Base-by-base conservation (phyloP, 2,329 filamentous ascomycete species). In the Paecilomyces sp. region DNA sequence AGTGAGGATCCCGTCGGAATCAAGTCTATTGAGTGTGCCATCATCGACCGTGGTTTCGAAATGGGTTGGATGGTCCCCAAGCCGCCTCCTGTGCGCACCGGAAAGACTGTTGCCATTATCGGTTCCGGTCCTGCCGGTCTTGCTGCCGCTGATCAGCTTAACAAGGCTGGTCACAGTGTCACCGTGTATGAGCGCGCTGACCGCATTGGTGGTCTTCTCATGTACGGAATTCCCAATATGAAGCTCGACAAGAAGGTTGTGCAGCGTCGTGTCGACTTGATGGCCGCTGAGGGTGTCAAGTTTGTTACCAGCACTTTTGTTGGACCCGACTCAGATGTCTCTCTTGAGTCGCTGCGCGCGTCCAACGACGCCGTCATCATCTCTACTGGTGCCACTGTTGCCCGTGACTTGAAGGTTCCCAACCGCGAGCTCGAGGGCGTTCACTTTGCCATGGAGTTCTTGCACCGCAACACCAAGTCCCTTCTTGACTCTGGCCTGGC, bases 211-310 rank as follows among this genome's bases (percentile, higher is more conserved):
- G 93, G 93, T 75, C 83, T 97, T 58, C 85, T 97, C 70, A 97
- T 97, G 93, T 97, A 97, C 73, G 93, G 93, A 67, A 97, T 97
- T 67, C 93, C 93, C 66, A 97, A 97, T 82, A 97, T 97, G 93
- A 97, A 97, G 82, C 89, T 97, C 51, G 93, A 97, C 81, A 97
- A 97, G 84, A 91, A 91, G 72, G 88, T 97, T 64, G 93, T 97
- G 62, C 93, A 97, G 82, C 90, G 93, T 57, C 90, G 93, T 75
- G 92, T 94, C 55, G 91, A 97, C 77, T 92, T 97, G 77, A 93
- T 97, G 90, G 90, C 89, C 58, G 85, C 87, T 3, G 93, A 97
- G 77, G 93, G 93, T 55, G 80, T 97, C 71, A 83, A 83, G 57
- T 96, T 96, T 79, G 86, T 90, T 77, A 89, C 90, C 33, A 86